Base-by-base conservation (phyloP, 257 asterid genomes). In the Nemophila menziesii region DNA sequence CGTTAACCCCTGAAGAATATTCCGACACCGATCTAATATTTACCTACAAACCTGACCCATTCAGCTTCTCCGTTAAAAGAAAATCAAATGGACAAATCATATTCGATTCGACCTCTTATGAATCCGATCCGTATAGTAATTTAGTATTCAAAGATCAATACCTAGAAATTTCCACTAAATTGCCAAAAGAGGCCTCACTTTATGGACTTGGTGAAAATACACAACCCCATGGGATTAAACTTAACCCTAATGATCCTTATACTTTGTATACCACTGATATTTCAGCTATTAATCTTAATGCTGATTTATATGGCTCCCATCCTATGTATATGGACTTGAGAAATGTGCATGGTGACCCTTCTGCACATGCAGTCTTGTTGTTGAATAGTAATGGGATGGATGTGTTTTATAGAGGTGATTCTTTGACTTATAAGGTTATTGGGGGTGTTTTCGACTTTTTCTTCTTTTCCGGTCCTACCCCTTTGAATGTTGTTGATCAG, bases 301-400 rank as follows among this genome's bases (percentile, higher is more conserved):
- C 77, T 22, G 94, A 90, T 55, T 39, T 85, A 15, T 90, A 90
- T 52, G 99, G 99, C 22, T 81, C 99, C 23, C 99, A 90, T 57
- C 99, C 96, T 5, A 65, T 90, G 68, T 85, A 90, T 43, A 81
- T 90, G 96, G 99, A 90, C 73, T 43, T 90, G 61, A 61, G 99
- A 56, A 75, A 77, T 40, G 71, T 54, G 29, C 64, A 44, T 1
- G 93, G 87, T 5, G 71, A 77, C 23, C 79, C 86, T 1, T 52
- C 19, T 29, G 82, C 93, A 1, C 96, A 90, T 65, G 96, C 78
- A 3, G 94, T 81, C 22, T 39, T 85, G 68, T 58, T 90, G 72
- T 16, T 90, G 51, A 90, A 82, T 19, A 85, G 94, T n/a, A 90
- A 90, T 48, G 99, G 96, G 19, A 90, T 90, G 99, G 94, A 90